Evolutionary conservation across 371 early-diverging fungal genomes (phyloP), one percentile per base, ranked within the genome.

Genomic region (Saksenaea vasiformis): DNA sequence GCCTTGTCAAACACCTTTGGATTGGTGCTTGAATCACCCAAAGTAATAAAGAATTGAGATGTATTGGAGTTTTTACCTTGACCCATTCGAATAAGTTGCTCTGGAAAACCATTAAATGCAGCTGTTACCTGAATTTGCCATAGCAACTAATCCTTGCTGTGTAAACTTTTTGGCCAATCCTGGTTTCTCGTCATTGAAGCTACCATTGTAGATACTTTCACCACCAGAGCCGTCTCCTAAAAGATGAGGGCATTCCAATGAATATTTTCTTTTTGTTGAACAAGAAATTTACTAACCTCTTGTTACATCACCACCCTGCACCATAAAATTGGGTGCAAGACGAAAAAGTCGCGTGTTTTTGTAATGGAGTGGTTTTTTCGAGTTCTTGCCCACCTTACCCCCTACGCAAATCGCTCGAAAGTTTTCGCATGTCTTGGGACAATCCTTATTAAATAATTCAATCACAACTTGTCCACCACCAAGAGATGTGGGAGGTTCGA

Each of bases 251-350:
- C n/a, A n/a, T n/a, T n/a, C n/a, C n/a, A 39, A n/a, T 26, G 36
- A 43, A 22, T 14, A 15, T 10, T 24, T 11, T 58, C 15, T n/a
- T 61, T 17, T 22, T 53, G 3, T 7, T 37, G 43, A 14, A 17
- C 5, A 41, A 41, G n/a, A 41, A 41, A n/a, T n/a, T 9, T 0
- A 36, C 58, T n/a, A 69, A 76, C 77, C 78, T 66, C 85, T 73
- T 26, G 91, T 90, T 27, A 95, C 79, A 76, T 94, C 94, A 5
- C 95, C 95, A 28, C 92, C 93, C 66, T 93, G 94, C 2, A 89
- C 79, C 62, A 92, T 83, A 78, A 90, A 93, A 22, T 82, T 80
- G 54, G 79, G 70, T 19, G 87, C 83, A 36, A 88, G 71, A 24
- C 87, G 82, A 61, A 86, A 85, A 59, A 89, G 74, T 15, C 70